These are phyloP conservation scores for Dispira parvispora DNA, from an alignment of 192 early-diverging fungal species.

Conservation along the genomic window DNA sequence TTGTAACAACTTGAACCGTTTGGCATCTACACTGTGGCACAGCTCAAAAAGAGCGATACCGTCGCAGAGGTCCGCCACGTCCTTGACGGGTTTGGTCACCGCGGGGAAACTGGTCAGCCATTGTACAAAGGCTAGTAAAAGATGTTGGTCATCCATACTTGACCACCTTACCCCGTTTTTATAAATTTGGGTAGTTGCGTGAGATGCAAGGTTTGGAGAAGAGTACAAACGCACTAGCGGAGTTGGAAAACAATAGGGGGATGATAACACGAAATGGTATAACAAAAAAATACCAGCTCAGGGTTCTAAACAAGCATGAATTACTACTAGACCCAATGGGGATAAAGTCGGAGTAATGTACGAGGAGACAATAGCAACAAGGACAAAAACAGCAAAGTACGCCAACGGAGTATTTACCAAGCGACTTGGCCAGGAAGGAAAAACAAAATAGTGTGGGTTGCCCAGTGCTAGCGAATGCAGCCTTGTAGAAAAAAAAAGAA, in stretches of 20 bases:
- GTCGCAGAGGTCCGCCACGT: slow-evolving; percentile 55
- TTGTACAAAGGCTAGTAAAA: slow-evolving; percentile 1
- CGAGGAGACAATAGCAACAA: too few relatives aligned
- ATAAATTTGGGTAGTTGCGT: not conserved
- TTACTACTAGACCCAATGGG: too few relatives aligned
- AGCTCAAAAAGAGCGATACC: slow-evolving; percentile 69
- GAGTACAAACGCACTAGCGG: not conserved
- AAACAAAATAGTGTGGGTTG: too few relatives aligned
- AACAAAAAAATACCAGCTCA: too few relatives aligned
- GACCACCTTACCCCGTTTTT: too few relatives aligned
- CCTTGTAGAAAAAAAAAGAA: too few relatives aligned
- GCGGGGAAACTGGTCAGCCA: slow-evolving; percentile 48
- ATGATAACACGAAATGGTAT: not conserved
- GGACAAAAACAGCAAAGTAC: too few relatives aligned
- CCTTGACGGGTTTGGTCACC: slow-evolving; percentile 24
- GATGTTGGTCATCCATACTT: not conserved
- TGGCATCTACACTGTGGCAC: slow-evolving; percentile 68
- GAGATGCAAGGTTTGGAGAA: not conserved
- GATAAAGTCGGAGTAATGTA: too few relatives aligned
- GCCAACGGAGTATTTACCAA: too few relatives aligned
- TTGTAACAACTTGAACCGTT: slow-evolving; percentile 74
- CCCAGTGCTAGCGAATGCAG: too few relatives aligned
- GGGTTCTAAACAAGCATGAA: too few relatives aligned
- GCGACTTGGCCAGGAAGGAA: too few relatives aligned
- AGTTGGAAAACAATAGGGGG: not conserved